Evolutionary conservation across 768 basidiomycete species (phyloP).

Genomic region (Mycena haematopus): DNA sequence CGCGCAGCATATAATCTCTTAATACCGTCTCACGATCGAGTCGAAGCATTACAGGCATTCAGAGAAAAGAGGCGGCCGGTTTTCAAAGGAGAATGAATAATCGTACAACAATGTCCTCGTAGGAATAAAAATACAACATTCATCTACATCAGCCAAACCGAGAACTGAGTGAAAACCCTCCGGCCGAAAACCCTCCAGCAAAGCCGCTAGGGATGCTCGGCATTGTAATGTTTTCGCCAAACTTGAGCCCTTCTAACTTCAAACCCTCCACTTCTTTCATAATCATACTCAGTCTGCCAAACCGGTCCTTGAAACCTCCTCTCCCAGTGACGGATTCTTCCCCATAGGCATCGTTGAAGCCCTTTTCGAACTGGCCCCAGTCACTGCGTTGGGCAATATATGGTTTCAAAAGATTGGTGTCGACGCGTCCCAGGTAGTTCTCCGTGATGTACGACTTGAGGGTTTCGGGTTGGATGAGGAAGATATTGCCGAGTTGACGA

Average conservation of each 20-base stretch:
- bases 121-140: slow-evolving; percentile 32
- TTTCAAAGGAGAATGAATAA: slow-evolving; percentile 78
- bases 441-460: slow-evolving; percentile 96
- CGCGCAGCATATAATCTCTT: slow-evolving; percentile 84
- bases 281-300: slow-evolving; percentile 80
- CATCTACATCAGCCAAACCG: slow-evolving; percentile 48
- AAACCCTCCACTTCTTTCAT: slow-evolving; percentile 87
- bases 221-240: slow-evolving; percentile 63
- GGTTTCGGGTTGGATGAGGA: slow-evolving; percentile 95
- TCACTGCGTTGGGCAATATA: slow-evolving; percentile 92
- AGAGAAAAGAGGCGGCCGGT: slow-evolving; percentile 79
- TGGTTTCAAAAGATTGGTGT: slow-evolving; percentile 83
- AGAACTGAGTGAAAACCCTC: slow-evolving; percentile 55
- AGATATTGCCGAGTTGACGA: slow-evolving; percentile 95
- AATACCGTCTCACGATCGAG: slow-evolving; percentile 74
- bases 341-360: slow-evolving; percentile 68
- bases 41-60: slow-evolving; percentile 88
- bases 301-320: slow-evolving; percentile 64
- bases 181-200: slow-evolving; percentile 49
- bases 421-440: slow-evolving; percentile 91
- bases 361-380: slow-evolving; percentile 86
- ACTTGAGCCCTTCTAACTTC: slow-evolving; percentile 46
- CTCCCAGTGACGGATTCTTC: slow-evolving; percentile 46
- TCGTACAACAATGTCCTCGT: slow-evolving; percentile 32
- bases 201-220: slow-evolving; percentile 62